These are phyloP conservation scores for Nicotiana undulata DNA, from an alignment of 257 asterid genomes.

Conservation along the genomic window DNA sequence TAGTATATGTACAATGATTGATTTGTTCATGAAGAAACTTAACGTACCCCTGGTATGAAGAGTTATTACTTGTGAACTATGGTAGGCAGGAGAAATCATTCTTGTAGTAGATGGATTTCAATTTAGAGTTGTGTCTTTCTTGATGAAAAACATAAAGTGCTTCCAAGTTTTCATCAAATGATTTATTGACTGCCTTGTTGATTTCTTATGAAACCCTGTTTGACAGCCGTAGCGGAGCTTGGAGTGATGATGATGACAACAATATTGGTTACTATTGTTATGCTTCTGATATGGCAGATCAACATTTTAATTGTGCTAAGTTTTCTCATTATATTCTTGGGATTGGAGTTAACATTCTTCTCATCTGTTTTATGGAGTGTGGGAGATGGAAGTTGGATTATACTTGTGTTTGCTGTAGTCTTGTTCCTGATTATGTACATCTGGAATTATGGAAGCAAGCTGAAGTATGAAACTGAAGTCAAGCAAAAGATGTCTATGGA, in stretches of 20 bases:
- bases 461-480: constrained; percentile 89
- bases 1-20: not conserved
- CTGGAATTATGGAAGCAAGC: constrained; percentile 96
- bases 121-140: not conserved
- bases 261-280: constrained; percentile 72
- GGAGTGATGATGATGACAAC: constrained; percentile 99
- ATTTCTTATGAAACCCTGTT: constrained; percentile 28
- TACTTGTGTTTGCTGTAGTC: constrained; percentile 71
- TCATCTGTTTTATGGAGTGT: constrained; percentile 88
- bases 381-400: constrained; percentile 98
- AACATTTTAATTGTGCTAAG: constrained; percentile 60
- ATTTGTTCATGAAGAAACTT: not conserved
- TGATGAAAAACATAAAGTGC: not conserved
- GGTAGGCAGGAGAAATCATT: not conserved
- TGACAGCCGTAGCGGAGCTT: constrained; percentile 86
- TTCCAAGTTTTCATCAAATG: not conserved
- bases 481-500: constrained; percentile 82
- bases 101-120: not conserved
- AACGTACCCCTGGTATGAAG: not conserved
- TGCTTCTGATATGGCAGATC: constrained; percentile 98
- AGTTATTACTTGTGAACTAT: not conserved
- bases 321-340: constrained; percentile 63
- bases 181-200: not conserved
- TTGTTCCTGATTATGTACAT: constrained; percentile 72
- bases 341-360: constrained; percentile 73